These are phyloP conservation scores for Camellia japonica DNA, from an alignment of 148 eudicot genomes.

Conservation along the genomic window DNA sequence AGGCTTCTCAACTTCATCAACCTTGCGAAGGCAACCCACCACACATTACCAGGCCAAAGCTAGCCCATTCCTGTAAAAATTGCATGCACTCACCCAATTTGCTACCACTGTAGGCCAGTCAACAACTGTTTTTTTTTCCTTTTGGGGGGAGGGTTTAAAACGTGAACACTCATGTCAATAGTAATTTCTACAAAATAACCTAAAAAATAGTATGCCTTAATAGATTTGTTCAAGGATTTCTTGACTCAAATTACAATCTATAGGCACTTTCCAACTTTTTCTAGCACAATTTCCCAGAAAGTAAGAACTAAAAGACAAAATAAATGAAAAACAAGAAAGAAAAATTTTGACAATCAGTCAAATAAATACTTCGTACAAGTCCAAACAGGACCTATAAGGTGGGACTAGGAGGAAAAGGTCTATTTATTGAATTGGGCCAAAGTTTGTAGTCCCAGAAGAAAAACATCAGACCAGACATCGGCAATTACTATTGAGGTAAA, in stretches of 20 bases:
- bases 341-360: not conserved
- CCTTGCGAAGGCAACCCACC: not conserved
- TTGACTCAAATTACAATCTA: not conserved
- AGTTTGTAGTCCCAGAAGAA: not conserved
- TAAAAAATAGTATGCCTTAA: not conserved
- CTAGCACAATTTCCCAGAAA: not conserved
- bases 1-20: not conserved
- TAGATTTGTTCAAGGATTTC: not conserved
- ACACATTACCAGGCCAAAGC: not conserved
- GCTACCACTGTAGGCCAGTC: not conserved
- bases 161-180: too few species aligned
- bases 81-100: not conserved
- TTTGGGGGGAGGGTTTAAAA: not conserved
- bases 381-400: not conserved
- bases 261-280: not conserved
- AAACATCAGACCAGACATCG: not conserved
- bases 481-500: not conserved
- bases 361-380: not conserved
- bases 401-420: not conserved
- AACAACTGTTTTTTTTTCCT: not conserved
- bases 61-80: not conserved
- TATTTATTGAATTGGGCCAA: not conserved
- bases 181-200: not conserved
- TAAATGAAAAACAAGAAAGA: too few species aligned
- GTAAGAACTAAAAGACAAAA: not conserved